Conservation (phyloP, 2,329 filamentous ascomycete genomes). For the Metarhizium sp. region DNA sequence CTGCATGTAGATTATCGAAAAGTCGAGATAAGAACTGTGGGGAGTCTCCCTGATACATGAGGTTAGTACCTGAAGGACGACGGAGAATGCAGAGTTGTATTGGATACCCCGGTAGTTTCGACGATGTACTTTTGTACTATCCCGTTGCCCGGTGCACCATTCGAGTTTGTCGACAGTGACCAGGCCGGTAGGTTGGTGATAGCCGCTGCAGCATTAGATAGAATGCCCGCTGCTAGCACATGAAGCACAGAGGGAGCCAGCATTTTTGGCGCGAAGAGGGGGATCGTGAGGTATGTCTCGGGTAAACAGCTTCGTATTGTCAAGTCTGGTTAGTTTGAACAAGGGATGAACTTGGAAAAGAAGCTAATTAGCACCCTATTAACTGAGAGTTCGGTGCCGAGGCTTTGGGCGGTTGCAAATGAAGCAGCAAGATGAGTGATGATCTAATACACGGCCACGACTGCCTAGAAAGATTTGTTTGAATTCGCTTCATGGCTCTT, state of each 20-base stretch:
- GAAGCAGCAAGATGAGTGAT: background rate
- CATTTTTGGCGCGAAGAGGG: background rate
- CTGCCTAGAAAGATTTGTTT: background rate
- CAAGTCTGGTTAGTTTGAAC: background rate
- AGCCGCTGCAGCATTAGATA: background rate
- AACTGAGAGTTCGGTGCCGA: background rate
- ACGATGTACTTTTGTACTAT: conserved; percentile 16
- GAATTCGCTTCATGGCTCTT: background rate
- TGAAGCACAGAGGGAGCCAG: background rate
- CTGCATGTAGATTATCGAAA: conserved; percentile 7
- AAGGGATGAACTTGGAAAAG: background rate
- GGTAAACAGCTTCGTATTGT: background rate
- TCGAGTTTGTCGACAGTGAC: background rate
- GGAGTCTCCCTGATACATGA: conserved; percentile 5
- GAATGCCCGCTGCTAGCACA: background rate
- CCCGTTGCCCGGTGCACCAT: background rate
- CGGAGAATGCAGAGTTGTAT: background rate
- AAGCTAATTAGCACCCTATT: background rate
- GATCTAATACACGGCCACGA: background rate
- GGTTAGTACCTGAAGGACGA: background rate
- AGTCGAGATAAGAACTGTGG: conserved; percentile 13
- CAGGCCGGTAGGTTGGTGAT: too few species aligned
- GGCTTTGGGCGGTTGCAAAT: background rate
- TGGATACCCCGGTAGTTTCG: conserved; percentile 11
- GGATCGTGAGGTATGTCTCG: background rate